Conservation (phyloP, 257 asterid genomes). For the Ilex aquifolium region DNA sequence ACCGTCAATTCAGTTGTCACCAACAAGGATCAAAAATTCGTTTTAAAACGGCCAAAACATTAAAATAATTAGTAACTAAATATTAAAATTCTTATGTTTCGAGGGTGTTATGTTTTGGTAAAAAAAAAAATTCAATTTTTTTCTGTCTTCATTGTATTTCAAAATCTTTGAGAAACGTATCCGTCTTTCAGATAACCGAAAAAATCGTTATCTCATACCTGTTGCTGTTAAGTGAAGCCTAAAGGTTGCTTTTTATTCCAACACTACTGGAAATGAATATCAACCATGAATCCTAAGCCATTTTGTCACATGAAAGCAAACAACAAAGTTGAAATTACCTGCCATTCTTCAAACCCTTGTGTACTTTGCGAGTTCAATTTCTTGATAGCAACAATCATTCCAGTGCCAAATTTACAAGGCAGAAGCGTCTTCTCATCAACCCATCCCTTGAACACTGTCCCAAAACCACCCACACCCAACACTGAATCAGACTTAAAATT, state of each 20-base stretch:
- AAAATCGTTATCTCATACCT: no score
- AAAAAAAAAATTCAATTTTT: no score
- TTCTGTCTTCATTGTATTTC: no score
- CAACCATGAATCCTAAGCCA: not conserved
- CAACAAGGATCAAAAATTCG: no score
- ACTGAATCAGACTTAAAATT: conserved; percentile 45
- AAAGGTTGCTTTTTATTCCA: not conserved
- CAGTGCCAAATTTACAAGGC: conserved; percentile 35
- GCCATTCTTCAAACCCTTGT: conserved; percentile 63
- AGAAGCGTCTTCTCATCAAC: conserved; percentile 39
- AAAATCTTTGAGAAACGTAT: no score
- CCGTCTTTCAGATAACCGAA: no score
- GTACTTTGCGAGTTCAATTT: conserved; percentile 40
- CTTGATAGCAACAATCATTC: conserved; percentile 51
- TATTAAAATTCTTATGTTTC: no score
- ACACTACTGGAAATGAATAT: not conserved
- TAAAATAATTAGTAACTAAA: no score
- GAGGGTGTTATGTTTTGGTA: no score
- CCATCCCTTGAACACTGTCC: conserved; percentile 57
- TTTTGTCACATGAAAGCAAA: not conserved
- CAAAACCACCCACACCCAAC: conserved; percentile 54
- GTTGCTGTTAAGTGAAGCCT: no score
- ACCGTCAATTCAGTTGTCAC: no score
- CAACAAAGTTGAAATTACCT: conserved; percentile 24
- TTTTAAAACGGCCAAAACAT: no score